Evolutionary conservation across 305 asterid species (phyloP), one percentile per base, ranked within the genome.

Genomic region (Solanum aculeatissimum): DNA sequence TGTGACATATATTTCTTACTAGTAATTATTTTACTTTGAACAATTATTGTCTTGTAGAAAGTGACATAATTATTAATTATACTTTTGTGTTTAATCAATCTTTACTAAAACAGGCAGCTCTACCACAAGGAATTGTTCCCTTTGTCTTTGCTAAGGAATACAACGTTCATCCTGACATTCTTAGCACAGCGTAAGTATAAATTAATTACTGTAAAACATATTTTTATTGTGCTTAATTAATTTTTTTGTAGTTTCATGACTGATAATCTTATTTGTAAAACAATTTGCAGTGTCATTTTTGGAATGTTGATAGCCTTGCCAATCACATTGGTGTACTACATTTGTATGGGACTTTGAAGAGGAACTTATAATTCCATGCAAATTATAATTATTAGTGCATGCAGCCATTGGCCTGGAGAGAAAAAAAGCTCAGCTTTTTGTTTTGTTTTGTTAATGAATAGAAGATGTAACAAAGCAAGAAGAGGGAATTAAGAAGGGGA

Each of bases 281-380:
- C 42, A 29, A n/a, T 40, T 63, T 84, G 86, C 93, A 95, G 98
- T 29, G 98, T 94, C 35, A 95, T 95, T 86, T 95, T 95, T 54
- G 98, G 98, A 62, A 95, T 95, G 98, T 81, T 94, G 83, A 92
- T 95, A 23, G 98, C 98, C 0, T 85, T 95, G 87, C 98, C 98
- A 18, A 95, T 95, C 69, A 95, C 98, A 51, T 91, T 95, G 2
- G 88, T 93, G 42, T 94, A 95, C 96, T 95, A 95, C 91, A 94
- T 95, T 82, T 88, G 92, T 90, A 80, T 95, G 97, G 98, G 98
- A 85, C 85, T 95, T 66, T 94, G 92, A 92, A 85, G 82, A n/a
- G 16, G 29, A 49, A 53, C 7, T 19, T 51, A 35, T 66, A 32
- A 51, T 18, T 53, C 65, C 82, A 51, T 77, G 66, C 65, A 77